Conservation (phyloP, 202 grass and related monocot species). For the Cymbopogon flexuosus region DNA sequence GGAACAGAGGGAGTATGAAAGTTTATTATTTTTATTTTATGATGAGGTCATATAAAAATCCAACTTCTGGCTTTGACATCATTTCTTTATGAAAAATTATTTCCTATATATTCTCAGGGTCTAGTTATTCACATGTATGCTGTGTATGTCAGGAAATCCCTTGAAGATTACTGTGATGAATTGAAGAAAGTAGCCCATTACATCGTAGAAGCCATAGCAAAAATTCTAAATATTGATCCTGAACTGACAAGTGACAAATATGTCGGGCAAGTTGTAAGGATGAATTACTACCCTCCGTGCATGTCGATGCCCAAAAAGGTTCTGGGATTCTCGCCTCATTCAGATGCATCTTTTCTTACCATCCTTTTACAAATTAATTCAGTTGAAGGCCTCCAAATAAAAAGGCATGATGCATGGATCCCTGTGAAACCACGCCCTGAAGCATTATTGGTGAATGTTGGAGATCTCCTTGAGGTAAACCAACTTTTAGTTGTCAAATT, state of each 20-base stretch:
- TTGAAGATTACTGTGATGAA: conserved; percentile 29
- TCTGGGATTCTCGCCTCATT: conserved; percentile 46
- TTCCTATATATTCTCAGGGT: too few relatives aligned
- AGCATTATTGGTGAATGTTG: conserved; percentile 42
- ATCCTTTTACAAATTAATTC: conserved; percentile 31
- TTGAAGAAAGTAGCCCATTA: conserved; percentile 25
- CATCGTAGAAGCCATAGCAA: conserved; percentile 9
- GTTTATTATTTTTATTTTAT: not conserved
- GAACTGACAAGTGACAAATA: conserved; percentile 21
- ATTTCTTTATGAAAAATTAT: too few relatives aligned
- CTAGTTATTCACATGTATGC: too few relatives aligned
- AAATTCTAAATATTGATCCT: conserved; percentile 3
- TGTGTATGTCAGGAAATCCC: conserved; percentile 15
- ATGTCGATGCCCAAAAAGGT: conserved; percentile 27
- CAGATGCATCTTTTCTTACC: conserved; percentile 39
- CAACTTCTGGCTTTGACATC: too few relatives aligned
- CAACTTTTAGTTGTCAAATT: too few relatives aligned
- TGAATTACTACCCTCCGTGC: conserved; percentile 57
- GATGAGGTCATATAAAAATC: not conserved
- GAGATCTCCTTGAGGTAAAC: conserved; percentile 47
- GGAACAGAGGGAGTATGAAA: too few relatives aligned
- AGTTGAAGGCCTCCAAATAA: conserved; percentile 46
- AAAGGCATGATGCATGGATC: conserved; percentile 34
- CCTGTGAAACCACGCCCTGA: conserved; percentile 30
- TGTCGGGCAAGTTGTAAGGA: conserved; percentile 23